Evolutionary conservation across 1,284 basidiomycete genomes (phyloP), one percentile per base, ranked within the genome.

Genomic region (Inonotus obliquus): DNA sequence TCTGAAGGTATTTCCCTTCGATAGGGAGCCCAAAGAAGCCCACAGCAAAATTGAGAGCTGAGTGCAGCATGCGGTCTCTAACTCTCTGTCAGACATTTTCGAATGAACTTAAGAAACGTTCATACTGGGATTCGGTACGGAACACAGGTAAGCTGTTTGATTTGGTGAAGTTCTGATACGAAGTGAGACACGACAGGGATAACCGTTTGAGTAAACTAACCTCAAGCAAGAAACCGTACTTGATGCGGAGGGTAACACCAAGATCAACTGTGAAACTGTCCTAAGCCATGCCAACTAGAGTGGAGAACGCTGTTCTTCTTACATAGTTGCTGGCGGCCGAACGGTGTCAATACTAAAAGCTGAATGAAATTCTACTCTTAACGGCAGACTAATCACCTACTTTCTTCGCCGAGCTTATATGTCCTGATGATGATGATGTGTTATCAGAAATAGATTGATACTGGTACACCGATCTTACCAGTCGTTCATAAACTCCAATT

Each of bases 21-120:
- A 86, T 77, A 11, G 93, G 91, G 66, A 88, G 87, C 0, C 92
- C 92, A 69, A 94, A 95, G 79, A 95, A 93, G 0, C 92, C 92
- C 47, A 92, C 77, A 1, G 91, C 92, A 69, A 94, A 94, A 72
- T 94, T 94, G 65, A 89, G 72, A 0, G 91, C 90, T 5, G 91
- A 93, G 32, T 87, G 79, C 27, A 91, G 80, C 91, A 94, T 94
- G 29, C 91, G 87, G 71, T 93, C 85, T 69, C 87, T 85, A 66
- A 13, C 57, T 21, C 32, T 53, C 44, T 63, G 45, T 59, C 9
- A 17, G 29, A 27, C 48, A 14, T 55, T 39, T 19, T 39, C 14
- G 14, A 51, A 14, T 60, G n/a, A 13, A 64, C 44, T n/a, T 19
- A 32, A 21, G 10, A 69, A 17, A 55, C 68, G 65, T 45, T 70